Evolutionary conservation across 2,329 filamentous ascomycete species (phyloP), one percentile per base, ranked within the genome.

Genomic region (Alternaria solani): DNA sequence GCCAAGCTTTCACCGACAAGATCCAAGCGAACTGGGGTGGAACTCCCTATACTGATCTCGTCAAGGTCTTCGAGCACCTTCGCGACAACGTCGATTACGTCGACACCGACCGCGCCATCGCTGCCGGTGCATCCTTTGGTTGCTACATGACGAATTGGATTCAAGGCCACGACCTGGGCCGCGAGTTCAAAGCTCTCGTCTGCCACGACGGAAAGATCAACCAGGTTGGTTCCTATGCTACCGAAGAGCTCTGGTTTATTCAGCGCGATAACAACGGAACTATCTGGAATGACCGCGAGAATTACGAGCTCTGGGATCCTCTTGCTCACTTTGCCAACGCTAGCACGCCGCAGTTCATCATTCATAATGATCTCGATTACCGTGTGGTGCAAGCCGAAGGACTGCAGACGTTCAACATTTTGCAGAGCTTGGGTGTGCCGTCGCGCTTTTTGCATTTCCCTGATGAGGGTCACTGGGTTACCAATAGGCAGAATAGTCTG

Each of bases 311-410:
- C 28, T 89, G 85, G 83, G 86, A 89, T 66, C 87, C 87, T 0
- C 81, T 83, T n/a, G 77, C 80, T 4, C 81, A 85, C 65, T 82
- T 85, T 0, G 80, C 83, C 25, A 86, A 94, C 70, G 97, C 93
- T 91, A 83, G 86, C 4, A 97, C 94, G 0, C 94, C 95, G 0
- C 89, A 95, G 79, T 84, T 99, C 66, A 88, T 95, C 63, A 92
- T 98, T 55, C 94, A 98, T 78, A 95, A 92, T 92, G 75, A 78
- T 68, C 85, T 95, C 14, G 94, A 98, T 78, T 98, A 96, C 76
- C 88, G 94, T n/a, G 82, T 97, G 30, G 89, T 93, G 0, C 88
- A 97, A 51, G 87, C 89, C 0, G 94, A 97, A 77, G 93, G 93
- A 0, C 78, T 96, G 48, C 87, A 90, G 16, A 90, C 92, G 53